These are phyloP conservation scores for Eucalyptus marginata DNA, from an alignment of 345 rosid genomes.

Conservation along the genomic window DNA sequence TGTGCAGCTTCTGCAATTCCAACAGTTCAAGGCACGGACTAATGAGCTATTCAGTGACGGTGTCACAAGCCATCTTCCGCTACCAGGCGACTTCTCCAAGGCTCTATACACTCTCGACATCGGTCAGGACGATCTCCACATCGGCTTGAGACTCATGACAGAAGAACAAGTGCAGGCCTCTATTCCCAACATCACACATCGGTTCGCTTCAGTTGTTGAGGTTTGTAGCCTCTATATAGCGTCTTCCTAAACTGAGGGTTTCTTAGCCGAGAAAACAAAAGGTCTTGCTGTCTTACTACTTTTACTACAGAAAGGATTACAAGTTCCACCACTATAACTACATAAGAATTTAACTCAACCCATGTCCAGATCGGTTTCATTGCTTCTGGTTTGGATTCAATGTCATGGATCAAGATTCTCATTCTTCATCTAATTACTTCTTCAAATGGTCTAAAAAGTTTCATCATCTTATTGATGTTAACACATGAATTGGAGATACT, in stretches of 20 bases:
- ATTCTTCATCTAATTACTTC: neutral
- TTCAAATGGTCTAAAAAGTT: neutral
- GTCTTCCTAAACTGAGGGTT: neutral
- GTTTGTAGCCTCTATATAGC: neutral
- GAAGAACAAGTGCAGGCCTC: constrained; percentile 54
- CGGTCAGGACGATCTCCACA: constrained; percentile 87
- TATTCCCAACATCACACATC: constrained; percentile 55
- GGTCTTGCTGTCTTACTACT: neutral
- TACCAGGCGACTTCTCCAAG: constrained; percentile 60
- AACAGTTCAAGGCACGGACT: constrained; percentile 64
- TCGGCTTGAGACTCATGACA: constrained; percentile 55
- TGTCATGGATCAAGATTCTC: neutral
- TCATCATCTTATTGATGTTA: neutral
- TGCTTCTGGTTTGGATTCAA: neutral
- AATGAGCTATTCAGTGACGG: constrained; percentile 13
- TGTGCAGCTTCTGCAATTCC: constrained; percentile 75
- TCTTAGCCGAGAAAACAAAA: neutral
- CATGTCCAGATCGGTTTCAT: neutral
- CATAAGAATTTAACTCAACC: neutral
- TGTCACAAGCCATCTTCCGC: constrained; percentile 54
- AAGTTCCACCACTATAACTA: neutral
- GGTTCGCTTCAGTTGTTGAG: constrained; percentile 55
- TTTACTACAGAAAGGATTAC: neutral
- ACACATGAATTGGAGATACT: neutral
- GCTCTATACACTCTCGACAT: constrained; percentile 89